phyloP scores from a whole-genome alignment of 1,284 basidiomycete species.

The Microstroma glucosiphilum region DNA sequence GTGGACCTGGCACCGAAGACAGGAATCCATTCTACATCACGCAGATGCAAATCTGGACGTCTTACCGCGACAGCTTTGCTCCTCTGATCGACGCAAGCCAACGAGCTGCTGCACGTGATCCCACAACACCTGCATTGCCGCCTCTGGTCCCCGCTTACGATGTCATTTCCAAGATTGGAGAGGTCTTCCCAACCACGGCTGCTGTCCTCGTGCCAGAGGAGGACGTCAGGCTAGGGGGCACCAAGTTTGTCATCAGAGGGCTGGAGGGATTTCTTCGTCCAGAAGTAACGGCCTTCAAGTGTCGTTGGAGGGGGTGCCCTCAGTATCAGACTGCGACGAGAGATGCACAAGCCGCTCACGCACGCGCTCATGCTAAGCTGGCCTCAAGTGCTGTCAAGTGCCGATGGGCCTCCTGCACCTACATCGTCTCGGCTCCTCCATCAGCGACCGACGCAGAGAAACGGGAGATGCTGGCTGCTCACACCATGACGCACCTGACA shows the following conservation, averaged over 20 bases:
- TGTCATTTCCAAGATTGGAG: not conserved
- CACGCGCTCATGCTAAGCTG: not conserved
- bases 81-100: constrained; percentile 1
- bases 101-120: not conserved
- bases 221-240: not conserved
- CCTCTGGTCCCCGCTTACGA: constrained; percentile 3
- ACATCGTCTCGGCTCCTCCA: not conserved
- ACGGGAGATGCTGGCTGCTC: constrained; percentile 1
- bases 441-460: not conserved
- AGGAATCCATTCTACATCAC: not conserved
- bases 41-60: constrained; percentile 6
- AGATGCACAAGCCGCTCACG: not conserved
- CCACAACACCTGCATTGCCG: not conserved
- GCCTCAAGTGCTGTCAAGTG: not conserved
- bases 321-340: not conserved
- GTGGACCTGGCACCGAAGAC: not conserved
- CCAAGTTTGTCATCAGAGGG: not conserved
- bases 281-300: not conserved
- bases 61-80: not conserved
- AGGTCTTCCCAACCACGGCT: not conserved
- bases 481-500: not conserved
- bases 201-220: not conserved
- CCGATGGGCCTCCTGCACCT: constrained; percentile 3
- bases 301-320: constrained; percentile 2
- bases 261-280: constrained; percentile 3